Base-by-base conservation (phyloP, 2,329 filamentous ascomycete genomes). In the Thelonectria olida region DNA sequence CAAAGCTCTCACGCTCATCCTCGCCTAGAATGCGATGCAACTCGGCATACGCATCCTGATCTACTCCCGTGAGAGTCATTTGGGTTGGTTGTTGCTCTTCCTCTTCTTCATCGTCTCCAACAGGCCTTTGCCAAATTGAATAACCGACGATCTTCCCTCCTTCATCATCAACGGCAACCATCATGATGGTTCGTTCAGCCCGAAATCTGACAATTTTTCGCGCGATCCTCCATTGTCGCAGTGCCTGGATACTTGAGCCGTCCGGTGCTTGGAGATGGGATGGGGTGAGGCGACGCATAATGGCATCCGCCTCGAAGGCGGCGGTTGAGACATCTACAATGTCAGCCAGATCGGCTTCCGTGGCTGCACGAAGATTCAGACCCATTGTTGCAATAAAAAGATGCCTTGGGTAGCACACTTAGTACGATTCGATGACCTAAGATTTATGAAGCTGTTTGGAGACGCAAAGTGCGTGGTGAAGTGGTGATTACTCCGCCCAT, bases 291-390 rank as follows among this genome's bases (percentile, higher is more conserved):
- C 9, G 23, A 8, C 34, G 44, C 7, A 19, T 17, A 17, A 56
- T 56, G 2, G 42, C 13, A 27, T 56, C 54, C n/a, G 54, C 41
- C 15, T 56, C 42, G 27, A 56, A 56, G 8, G 54, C 54, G 9
- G 44, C 44, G 5, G 44, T 38, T 12, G 34, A 49, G 17, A 56
- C 22, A 7, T 45, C 42, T 9, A 45, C 42, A 1, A 45, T 45
- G 42, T n/a, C 22, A n/a, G 22, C 9, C 10, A 45, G 3, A n/a
- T 45, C 42, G 2, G 20, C 13, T 27, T 25, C 9, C 6, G 42
- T 45, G 22, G 42, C 42, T 25, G 20, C 22, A 25, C 42, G 42
- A 7, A 45, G 22, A n/a, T 34, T n/a, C n/a, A n/a, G n/a, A n/a
- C n/a, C n/a, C n/a, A n/a, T n/a, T n/a, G n/a, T n/a, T n/a, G n/a